These are phyloP conservation scores for Cercospora janseana DNA, from an alignment of 2,329 filamentous ascomycete genomes.

Conservation along the genomic window DNA sequence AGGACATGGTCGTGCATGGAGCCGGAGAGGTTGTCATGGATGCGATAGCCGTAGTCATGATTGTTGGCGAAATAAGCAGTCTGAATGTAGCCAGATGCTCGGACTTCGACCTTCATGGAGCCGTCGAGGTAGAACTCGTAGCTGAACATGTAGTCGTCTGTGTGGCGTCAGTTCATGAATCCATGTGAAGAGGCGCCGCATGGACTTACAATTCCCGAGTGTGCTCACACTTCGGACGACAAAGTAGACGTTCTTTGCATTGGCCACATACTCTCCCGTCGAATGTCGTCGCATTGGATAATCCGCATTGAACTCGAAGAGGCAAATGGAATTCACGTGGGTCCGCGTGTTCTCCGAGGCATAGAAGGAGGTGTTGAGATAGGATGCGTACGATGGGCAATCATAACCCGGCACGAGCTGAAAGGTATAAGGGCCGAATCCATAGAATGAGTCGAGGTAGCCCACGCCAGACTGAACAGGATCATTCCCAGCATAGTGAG, in stretches of 20 bases:
- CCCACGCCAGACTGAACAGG: constrained; percentile 48
- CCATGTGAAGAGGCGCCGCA: not conserved
- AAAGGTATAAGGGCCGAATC: constrained; percentile 49
- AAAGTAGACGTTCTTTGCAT: constrained; percentile 49
- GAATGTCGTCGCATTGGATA: constrained; percentile 53
- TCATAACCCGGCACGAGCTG: constrained; percentile 52
- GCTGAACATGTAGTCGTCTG: constrained; percentile 40
- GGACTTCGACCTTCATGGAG: constrained; percentile 50
- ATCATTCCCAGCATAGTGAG: constrained; percentile 52
- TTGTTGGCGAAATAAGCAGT: constrained; percentile 48
- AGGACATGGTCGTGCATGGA: constrained; percentile 58
- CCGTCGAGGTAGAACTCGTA: constrained; percentile 55
- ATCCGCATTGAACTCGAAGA: constrained; percentile 53
- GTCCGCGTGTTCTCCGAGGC: constrained; percentile 46
- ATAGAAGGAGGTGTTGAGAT: constrained; percentile 51
- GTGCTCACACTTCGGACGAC: constrained; percentile 50
- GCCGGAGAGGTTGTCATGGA: constrained; percentile 50
- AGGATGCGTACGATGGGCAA: constrained; percentile 53
- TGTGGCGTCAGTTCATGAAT: not conserved
- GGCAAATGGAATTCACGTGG: constrained; percentile 53
- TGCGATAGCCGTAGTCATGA: constrained; percentile 51
- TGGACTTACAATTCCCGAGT: constrained; percentile 54
- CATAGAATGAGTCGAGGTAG: constrained; percentile 51
- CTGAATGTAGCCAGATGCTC: constrained; percentile 56
- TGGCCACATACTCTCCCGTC: constrained; percentile 41